Evolutionary conservation across 1,284 basidiomycete genomes (phyloP), one percentile per base, ranked within the genome.

Genomic region (Earliella scabrosa): DNA sequence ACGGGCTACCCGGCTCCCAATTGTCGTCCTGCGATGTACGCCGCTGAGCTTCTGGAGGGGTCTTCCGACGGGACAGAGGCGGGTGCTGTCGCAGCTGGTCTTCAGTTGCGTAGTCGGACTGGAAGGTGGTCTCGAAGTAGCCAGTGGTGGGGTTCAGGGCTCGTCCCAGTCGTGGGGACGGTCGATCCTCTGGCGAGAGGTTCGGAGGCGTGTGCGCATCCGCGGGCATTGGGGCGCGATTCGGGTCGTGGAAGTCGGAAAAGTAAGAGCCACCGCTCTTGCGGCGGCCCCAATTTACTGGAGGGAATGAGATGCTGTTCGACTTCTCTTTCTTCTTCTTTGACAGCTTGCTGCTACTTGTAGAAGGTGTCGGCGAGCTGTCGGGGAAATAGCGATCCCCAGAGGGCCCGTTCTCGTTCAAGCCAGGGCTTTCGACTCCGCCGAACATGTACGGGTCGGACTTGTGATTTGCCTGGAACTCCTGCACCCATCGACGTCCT

Each of bases 401-500:
- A 2, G 68, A 54, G n/a, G 59, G 69, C 50, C 63, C 66, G 47
- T 59, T 68, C 62, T 69, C 75, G 29, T 75, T 54, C 13, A 13
- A 31, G 7, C 74, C 76, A 27, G 81, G 71, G 56, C 77, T 81
- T 45, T 74, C 72, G 4, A 80, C 54, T 23, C 80, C 76, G 29
- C 77, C 77, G 60, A 92, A 92, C 16, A 77, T 77, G 70, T 92
- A 92, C 11, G 75, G 74, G 14, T 61, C 63, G 18, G 63, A 68
- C 6, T 59, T 27, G 44, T 58, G 55, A 20, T 61, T 36, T 13
- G 59, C 36, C 59, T 71, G 70, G 56, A 71, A 75, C 46, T 91
- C 88, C 29, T 86, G 70, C 3, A 90, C 72, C 92, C 92, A 95
- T 45, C 75, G 75, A 32, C 85, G 80, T 44, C 77, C 80, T 8